phyloP scores from a whole-genome alignment of 1,284 basidiomycete species.

The Irpex lacteus region DNA sequence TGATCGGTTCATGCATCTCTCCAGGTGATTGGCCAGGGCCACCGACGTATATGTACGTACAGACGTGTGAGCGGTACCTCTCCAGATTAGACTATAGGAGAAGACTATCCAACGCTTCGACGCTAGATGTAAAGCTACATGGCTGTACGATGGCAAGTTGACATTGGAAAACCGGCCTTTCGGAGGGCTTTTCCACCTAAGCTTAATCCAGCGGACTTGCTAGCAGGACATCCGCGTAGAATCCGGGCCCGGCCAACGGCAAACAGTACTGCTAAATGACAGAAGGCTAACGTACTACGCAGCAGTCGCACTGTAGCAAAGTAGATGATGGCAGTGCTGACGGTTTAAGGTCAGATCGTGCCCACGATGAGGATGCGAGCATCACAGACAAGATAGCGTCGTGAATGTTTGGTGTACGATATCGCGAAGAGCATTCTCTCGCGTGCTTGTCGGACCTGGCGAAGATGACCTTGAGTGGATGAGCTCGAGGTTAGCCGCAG shows the following conservation, averaged over 20 bases:
- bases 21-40: not conserved
- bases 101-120: not conserved
- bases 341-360: not conserved
- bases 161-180: not conserved
- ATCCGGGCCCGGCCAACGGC: no score
- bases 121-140: not conserved
- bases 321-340: no score
- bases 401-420: no score
- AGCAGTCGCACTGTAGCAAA: no score
- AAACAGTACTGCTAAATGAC: not conserved
- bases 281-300: not conserved
- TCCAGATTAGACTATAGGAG: not conserved
- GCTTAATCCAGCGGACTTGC: not conserved
- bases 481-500: not conserved
- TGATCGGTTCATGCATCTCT: no score
- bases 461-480: not conserved
- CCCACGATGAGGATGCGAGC: not conserved
- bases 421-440: not conserved
- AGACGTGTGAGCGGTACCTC: no score
- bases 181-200: not conserved
- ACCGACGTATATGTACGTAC: not conserved
- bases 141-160: not conserved
- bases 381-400: not conserved
- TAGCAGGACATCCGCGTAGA: not conserved
- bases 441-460: not conserved